phyloP scores from a whole-genome alignment of 31 red algal species.

The Asparagopsis taxiformis region DNA sequence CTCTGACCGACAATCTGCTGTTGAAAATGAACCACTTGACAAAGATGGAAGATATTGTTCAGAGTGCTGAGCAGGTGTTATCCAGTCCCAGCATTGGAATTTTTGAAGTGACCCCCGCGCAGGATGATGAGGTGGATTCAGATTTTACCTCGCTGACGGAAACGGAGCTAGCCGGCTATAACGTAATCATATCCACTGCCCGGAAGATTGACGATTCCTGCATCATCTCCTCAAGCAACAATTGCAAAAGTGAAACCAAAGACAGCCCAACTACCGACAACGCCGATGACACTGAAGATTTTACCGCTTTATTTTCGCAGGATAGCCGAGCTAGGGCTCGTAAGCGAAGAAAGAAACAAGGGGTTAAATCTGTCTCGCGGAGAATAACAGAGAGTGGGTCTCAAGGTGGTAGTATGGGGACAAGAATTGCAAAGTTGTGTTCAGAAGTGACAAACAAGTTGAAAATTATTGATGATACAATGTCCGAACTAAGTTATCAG shows the following conservation, averaged over 20 bases:
- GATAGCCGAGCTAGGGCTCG: no score
- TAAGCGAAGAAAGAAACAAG: no score
- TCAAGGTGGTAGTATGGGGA: constrained; percentile 4
- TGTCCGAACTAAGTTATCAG: neutral
- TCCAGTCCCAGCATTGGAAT: neutral
- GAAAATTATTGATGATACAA: neutral
- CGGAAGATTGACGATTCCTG: neutral
- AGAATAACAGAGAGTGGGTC: no score
- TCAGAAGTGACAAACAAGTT: neutral
- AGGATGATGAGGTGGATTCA: neutral
- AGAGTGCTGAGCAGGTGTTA: neutral
- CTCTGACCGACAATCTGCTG: neutral
- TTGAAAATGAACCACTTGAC: neutral
- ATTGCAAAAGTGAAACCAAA: no score
- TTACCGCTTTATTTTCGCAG: no score
- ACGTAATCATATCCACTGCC: neutral
- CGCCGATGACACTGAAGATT: no score
- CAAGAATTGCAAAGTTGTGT: constrained; percentile 8
- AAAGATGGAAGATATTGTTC: neutral
- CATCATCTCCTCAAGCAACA: no score
- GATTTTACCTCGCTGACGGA: neutral
- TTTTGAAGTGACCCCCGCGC: neutral
- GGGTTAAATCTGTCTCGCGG: no score
- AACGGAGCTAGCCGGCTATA: neutral
- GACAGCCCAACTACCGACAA: no score